Conservation (phyloP, 1,139 yeast species). For the Hemisphaericaspora subhashii region DNA sequence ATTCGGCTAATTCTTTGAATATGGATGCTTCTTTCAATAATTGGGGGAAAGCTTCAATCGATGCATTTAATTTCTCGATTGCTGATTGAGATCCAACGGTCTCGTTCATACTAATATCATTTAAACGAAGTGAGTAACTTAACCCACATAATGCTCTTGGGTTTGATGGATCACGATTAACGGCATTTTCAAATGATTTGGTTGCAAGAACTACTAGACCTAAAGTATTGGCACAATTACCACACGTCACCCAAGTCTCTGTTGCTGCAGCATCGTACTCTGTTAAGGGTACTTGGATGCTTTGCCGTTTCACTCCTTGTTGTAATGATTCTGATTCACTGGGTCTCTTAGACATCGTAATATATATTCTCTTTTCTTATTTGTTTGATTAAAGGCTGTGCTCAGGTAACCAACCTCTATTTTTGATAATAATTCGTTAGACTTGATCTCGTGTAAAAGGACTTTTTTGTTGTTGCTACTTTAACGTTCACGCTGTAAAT, state of each 20-base stretch:
- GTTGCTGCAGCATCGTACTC: slow-evolving; percentile 25
- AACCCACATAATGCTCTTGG: slow-evolving; percentile 45
- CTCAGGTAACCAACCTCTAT: too few species aligned
- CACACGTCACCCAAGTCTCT: slow-evolving; percentile 53
- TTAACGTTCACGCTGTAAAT: too few species aligned
- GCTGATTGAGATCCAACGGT: slow-evolving; percentile 43
- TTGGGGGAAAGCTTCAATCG: slow-evolving; percentile 34
- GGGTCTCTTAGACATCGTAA: slow-evolving; percentile 12
- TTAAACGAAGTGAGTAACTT: slow-evolving; percentile 36
- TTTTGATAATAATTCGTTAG: too few species aligned
- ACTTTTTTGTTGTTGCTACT: too few species aligned
- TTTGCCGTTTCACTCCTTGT: slow-evolving; percentile 6
- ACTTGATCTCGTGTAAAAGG: too few species aligned
- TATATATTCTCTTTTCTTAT: too few species aligned
- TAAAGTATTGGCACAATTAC: slow-evolving; percentile 48
- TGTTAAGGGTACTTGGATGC: slow-evolving; percentile 3
- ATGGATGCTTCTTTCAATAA: slow-evolving; percentile 35
- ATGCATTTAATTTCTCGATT: slow-evolving; percentile 41
- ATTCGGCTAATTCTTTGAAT: slow-evolving; percentile 51
- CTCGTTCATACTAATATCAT: slow-evolving; percentile 36
- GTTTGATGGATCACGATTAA: slow-evolving; percentile 44
- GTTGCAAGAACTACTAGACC: slow-evolving; percentile 44
- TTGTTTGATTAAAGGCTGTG: too few species aligned
- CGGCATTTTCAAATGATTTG: slow-evolving; percentile 47
- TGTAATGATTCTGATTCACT: slow-evolving; percentile 6